phyloP scores from a whole-genome alignment of 2,329 filamentous ascomycete species.

The Ophiocordyceps sinensis region DNA sequence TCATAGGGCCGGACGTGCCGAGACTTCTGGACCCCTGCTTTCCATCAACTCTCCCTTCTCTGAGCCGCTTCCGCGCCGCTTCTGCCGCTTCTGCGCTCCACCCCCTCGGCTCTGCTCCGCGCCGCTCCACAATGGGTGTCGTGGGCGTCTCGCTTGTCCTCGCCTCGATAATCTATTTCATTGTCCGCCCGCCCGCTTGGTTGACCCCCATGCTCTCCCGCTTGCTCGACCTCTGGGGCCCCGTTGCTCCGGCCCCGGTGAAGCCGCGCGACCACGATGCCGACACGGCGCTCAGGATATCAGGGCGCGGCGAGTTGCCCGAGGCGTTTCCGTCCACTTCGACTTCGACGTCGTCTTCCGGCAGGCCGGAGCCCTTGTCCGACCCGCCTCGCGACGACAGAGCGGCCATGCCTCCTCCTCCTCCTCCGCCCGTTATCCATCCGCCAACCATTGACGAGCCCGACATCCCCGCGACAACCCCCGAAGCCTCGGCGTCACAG shows the following conservation, averaged over 20 bases:
- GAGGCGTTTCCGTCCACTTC: too few species aligned
- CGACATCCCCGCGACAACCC: slow-evolving; percentile 30
- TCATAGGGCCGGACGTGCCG: too few species aligned
- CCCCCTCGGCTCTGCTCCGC: not conserved
- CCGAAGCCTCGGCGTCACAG: slow-evolving; percentile 25
- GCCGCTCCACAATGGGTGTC: slow-evolving; percentile 12
- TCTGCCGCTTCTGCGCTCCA: too few species aligned
- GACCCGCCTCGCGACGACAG: slow-evolving; percentile 9
- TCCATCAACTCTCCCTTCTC: not conserved
- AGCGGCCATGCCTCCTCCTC: slow-evolving; percentile 16
- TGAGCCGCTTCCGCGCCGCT: too few species aligned
- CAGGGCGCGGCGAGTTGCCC: too few species aligned
- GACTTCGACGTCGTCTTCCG: too few species aligned
- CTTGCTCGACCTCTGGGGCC: slow-evolving; percentile 7
- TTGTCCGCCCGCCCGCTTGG: slow-evolving; percentile 38
- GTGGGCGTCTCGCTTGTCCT: slow-evolving; percentile 48
- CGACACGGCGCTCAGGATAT: too few species aligned
- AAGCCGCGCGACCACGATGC: not conserved
- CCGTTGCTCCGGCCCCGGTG: not conserved
- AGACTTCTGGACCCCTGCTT: too few species aligned
- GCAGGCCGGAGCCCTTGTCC: too few species aligned
- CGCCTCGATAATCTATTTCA: slow-evolving; percentile 42
- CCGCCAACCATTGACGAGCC: slow-evolving; percentile 14
- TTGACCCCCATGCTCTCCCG: slow-evolving; percentile 17
- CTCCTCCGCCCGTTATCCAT: slow-evolving; percentile 15